Evolutionary conservation across 1,284 basidiomycete species (phyloP).

Genomic region (Sporisorium graminicola): DNA sequence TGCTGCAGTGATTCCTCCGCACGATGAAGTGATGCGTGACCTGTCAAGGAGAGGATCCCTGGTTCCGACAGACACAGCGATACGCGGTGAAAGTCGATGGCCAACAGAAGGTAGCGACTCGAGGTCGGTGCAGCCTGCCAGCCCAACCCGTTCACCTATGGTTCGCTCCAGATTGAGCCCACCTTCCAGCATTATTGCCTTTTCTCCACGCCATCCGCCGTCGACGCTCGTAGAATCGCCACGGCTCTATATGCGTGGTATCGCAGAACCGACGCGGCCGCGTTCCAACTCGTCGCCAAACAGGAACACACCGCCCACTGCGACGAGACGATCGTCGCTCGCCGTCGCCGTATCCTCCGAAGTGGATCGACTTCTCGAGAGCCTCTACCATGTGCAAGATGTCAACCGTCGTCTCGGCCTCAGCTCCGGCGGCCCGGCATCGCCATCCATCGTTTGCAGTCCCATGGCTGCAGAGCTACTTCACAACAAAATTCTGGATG

Average conservation of each 20-base stretch:
- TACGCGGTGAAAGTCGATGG: conserved; percentile 1
- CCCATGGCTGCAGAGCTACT: conserved; percentile 19
- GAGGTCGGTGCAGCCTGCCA: background rate
- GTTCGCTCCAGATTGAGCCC: background rate
- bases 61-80: background rate
- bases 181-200: background rate
- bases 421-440: conserved; percentile 13
- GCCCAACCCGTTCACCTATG: conserved; percentile 2
- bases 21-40: background rate
- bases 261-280: conserved; percentile 23
- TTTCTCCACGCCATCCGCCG: background rate
- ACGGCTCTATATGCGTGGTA: background rate
- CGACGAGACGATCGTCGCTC: conserved; percentile 18
- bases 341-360: conserved; percentile 32
- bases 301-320: conserved; percentile 11
- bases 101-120: conserved; percentile 11
- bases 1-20: background rate
- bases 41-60: background rate
- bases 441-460: conserved; percentile 28
- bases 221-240: background rate
- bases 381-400: conserved; percentile 40
- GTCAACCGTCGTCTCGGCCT: conserved; percentile 45
- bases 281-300: conserved; percentile 36
- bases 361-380: conserved; percentile 33
- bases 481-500: conserved; percentile 22